Conservation (phyloP, 2,329 filamentous ascomycete species). For the Xylaria polymorpha region DNA sequence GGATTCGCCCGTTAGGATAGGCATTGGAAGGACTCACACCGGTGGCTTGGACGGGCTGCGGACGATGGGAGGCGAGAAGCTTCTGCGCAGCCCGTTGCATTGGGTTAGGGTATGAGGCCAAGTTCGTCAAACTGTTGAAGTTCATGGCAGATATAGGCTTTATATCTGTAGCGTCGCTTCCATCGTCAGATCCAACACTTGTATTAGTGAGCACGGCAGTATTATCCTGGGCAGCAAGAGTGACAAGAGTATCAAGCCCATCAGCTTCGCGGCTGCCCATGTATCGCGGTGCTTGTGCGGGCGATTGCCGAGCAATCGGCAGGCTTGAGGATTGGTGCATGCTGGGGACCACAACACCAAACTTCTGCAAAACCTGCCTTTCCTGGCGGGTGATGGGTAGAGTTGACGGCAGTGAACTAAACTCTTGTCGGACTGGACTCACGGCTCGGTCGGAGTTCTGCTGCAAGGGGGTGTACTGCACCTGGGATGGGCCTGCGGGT, state of each 20-base stretch:
- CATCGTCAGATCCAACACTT: conserved; percentile 43
- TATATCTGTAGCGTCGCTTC: conserved; percentile 48
- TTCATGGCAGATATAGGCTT: conserved; percentile 59
- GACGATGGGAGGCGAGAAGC: conserved; percentile 53
- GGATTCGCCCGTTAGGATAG: conserved; percentile 4
- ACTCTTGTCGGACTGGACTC: conserved; percentile 51
- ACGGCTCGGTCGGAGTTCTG: conserved; percentile 66
- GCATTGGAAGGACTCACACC: conserved; percentile 31
- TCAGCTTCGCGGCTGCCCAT: neutral
- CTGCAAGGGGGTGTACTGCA: conserved; percentile 63
- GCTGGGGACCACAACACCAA: conserved; percentile 16
- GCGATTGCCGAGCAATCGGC: neutral
- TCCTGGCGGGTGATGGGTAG: conserved; percentile 12
- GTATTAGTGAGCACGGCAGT: conserved; percentile 26
- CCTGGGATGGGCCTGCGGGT: conserved; percentile 47
- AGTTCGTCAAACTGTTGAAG: conserved; percentile 63
- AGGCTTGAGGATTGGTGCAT: conserved; percentile 5
- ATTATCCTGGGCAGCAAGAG: conserved; percentile 1
- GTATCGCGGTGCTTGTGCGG: neutral
- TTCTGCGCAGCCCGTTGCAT: conserved; percentile 64
- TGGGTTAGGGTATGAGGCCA: conserved; percentile 68
- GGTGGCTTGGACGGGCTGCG: conserved; percentile 33
- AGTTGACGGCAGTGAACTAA: conserved; percentile 7
- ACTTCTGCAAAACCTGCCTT: conserved; percentile 34
- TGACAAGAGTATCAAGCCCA: neutral